Conservation (phyloP, 495 filamentous ascomycete species). For the Aspergillus diversus region DNA sequence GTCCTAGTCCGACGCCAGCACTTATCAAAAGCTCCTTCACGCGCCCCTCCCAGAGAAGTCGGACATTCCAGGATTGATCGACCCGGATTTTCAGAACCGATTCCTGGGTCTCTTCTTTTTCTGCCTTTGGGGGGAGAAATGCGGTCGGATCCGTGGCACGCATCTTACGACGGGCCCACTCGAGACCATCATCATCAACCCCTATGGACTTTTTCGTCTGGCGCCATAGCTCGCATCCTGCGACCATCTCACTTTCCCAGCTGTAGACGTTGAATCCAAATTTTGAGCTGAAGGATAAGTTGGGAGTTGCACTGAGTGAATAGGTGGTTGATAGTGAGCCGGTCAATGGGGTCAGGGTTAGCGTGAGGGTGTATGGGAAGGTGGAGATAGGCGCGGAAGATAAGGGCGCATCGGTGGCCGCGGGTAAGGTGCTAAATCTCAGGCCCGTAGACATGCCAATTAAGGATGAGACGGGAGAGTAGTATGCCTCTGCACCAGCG, state of each 20-base stretch:
- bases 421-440: conserved; percentile 89
- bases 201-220: conserved; percentile 43
- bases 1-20: conserved; percentile 74
- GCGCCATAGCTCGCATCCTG: conserved; percentile 90
- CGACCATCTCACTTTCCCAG: conserved; percentile 90
- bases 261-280: conserved; percentile 98
- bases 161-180: conserved; percentile 51
- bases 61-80: conserved; percentile 81
- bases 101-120: conserved; percentile 65
- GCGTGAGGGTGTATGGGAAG: conserved; percentile 88
- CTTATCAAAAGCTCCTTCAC: conserved; percentile 93
- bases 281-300: conserved; percentile 81
- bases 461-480: conserved; percentile 87
- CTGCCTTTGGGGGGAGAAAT: conserved; percentile 32
- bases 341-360: conserved; percentile 90
- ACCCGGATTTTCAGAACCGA: conserved; percentile 90
- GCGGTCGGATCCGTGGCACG: conserved; percentile 32
- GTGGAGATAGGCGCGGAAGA: conserved; percentile 44
- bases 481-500: conserved; percentile 92
- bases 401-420: conserved; percentile 63
- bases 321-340: conserved; percentile 89
- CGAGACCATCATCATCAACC: conserved; percentile 41
- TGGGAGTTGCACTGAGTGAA: conserved; percentile 78
- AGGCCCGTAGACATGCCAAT: conserved; percentile 81
- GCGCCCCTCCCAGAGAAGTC: conserved; percentile 90